Conservation (phyloP, 352 stramenopile species). For the Globisporangium paroecandrum region DNA sequence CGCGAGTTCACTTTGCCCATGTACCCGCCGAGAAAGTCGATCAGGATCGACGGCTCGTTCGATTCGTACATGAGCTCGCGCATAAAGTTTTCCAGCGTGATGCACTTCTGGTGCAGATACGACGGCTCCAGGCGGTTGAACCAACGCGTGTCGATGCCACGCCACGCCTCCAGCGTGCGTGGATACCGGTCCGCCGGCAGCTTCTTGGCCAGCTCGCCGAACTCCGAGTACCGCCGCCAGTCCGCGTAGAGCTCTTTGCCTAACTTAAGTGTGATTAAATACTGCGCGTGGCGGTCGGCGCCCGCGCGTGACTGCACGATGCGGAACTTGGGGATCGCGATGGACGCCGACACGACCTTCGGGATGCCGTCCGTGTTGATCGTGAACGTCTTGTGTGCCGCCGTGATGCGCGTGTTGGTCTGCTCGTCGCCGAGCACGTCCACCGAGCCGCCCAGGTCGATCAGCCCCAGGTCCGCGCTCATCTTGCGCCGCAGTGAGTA, state of each 20-base stretch:
- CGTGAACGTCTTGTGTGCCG: slow-evolving; percentile 84
- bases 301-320: slow-evolving; percentile 83
- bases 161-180: slow-evolving; percentile 68
- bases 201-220: slow-evolving; percentile 82
- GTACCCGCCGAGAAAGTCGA: slow-evolving; percentile 81
- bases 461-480: slow-evolving; percentile 67
- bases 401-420: slow-evolving; percentile 77
- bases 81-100: slow-evolving; percentile 86
- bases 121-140: slow-evolving; percentile 86
- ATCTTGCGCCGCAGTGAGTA: slow-evolving; percentile 59
- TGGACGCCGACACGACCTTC: slow-evolving; percentile 73
- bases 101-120: slow-evolving; percentile 86
- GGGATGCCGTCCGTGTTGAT: slow-evolving; percentile 68
- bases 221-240: slow-evolving; percentile 87
- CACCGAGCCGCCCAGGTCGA: slow-evolving; percentile 54
- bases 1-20: slow-evolving; percentile 76
- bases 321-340: slow-evolving; percentile 87
- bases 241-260: slow-evolving; percentile 85
- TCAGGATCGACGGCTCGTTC: slow-evolving; percentile 61
- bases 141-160: slow-evolving; percentile 78
- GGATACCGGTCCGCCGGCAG: slow-evolving; percentile 54
- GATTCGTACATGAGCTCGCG: slow-evolving; percentile 89
- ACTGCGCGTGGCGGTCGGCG: slow-evolving; percentile 81
- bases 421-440: slow-evolving; percentile 83
- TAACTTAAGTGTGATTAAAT: slow-evolving; percentile 85